Percentiles rank a stretch among this genome's conserved stretches.
These are phyloP conservation scores for Sporisorium iseilematis-ciliati DNA, from an alignment of 1,284 basidiomycete species.

Conservation along the genomic window DNA sequence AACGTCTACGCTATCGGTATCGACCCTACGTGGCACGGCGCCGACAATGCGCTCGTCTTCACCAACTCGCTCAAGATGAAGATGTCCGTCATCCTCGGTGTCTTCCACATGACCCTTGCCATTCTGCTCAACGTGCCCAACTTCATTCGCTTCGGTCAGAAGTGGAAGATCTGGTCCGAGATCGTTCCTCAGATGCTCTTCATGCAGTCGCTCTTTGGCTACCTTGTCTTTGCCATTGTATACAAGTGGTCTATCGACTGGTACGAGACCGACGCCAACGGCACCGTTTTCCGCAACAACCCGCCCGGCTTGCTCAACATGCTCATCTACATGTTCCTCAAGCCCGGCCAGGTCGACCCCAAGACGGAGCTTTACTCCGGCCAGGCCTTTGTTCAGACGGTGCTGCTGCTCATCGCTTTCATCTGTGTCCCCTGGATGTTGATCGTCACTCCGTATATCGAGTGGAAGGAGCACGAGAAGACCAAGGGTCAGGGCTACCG, in stretches of 20 bases:
- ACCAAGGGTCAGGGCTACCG: constrained; percentile 86
- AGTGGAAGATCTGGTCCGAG: constrained; percentile 87
- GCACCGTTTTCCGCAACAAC: constrained; percentile 71
- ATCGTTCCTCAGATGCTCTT: constrained; percentile 98
- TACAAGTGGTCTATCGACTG: constrained; percentile 98
- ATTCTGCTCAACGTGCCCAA: constrained; percentile 95
- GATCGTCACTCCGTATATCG: constrained; percentile 90
- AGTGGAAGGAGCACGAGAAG: constrained; percentile 90
- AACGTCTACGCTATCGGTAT: constrained; percentile 90
- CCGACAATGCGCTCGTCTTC: constrained; percentile 92
- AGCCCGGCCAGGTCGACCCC: constrained; percentile 74
- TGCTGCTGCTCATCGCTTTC: constrained; percentile 83
- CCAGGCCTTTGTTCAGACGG: constrained; percentile 85
- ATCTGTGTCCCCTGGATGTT: constrained; percentile 97
- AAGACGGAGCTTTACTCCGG: constrained; percentile 84
- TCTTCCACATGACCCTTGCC: constrained; percentile 98
- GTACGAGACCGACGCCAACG: constrained; percentile 75
- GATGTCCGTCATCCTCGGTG: constrained; percentile 96
- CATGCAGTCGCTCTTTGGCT: constrained; percentile 96
- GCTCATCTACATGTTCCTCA: constrained; percentile 69
- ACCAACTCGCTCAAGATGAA: constrained; percentile 99
- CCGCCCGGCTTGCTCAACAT: constrained; percentile 84
- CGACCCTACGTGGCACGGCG: constrained; percentile 94
- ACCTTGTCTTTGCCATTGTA: constrained; percentile 91
- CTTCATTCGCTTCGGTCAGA: constrained; percentile 90